phyloP scores from a whole-genome alignment of 2,329 filamentous ascomycete species.

The Blastomyces emzantsi region DNA sequence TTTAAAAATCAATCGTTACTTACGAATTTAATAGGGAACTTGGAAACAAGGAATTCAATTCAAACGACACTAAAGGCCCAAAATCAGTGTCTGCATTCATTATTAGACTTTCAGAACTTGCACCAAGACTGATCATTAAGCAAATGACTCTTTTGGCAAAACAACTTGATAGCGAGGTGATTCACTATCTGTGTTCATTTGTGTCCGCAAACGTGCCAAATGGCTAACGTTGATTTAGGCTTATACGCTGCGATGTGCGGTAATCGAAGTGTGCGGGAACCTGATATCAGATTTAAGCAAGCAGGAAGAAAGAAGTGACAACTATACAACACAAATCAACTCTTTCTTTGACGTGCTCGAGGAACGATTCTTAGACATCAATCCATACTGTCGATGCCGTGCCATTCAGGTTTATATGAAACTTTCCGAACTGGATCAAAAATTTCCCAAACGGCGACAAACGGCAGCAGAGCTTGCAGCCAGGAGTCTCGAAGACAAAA shows the following conservation, averaged over 20 bases:
- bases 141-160: constrained; percentile 95
- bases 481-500: constrained; percentile 91
- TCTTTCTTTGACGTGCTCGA: constrained; percentile 96
- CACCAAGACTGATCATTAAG: constrained; percentile 86
- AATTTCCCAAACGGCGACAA: constrained; percentile 87
- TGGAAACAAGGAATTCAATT: constrained; percentile 97
- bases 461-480: constrained; percentile 78
- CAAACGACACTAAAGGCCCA: constrained; percentile 86
- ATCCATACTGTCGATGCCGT: constrained; percentile 88
- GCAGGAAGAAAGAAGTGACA: constrained; percentile 83
- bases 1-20: constrained; percentile 14
- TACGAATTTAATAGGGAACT: constrained; percentile 53
- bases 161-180: constrained; percentile 84
- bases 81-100: constrained; percentile 96
- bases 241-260: constrained; percentile 82
- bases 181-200: background rate
- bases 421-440: constrained; percentile 88
- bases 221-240: constrained; percentile 45
- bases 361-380: constrained; percentile 90
- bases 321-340: constrained; percentile 89
- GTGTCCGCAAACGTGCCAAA: constrained; percentile 7
- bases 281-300: constrained; percentile 84
- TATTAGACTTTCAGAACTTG: constrained; percentile 83
- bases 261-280: constrained; percentile 96
- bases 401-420: constrained; percentile 89